Evolutionary conservation across 371 early-diverging fungal genomes (phyloP).

Genomic region (Syncephalastrum contaminatum): DNA sequence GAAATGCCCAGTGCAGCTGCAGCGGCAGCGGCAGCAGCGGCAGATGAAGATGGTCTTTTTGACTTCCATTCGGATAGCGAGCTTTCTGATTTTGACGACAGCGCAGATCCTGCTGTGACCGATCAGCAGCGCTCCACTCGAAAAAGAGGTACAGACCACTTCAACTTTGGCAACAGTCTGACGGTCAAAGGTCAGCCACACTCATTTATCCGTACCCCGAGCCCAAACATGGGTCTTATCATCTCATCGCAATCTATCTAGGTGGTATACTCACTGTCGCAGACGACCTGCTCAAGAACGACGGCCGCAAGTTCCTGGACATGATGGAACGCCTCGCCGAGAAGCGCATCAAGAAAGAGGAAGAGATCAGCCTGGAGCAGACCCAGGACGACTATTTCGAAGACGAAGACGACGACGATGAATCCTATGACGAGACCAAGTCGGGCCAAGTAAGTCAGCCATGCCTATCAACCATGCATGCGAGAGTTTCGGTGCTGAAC

Average conservation of each 20-base stretch:
- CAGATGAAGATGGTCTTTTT: slow-evolving; percentile 25
- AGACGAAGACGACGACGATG: slow-evolving; percentile 61
- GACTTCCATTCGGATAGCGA: slow-evolving; percentile 49
- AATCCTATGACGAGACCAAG: slow-evolving; percentile 47
- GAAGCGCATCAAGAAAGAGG: slow-evolving; percentile 77
- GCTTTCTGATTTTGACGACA: slow-evolving; percentile 42
- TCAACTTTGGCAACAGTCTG: slow-evolving; percentile 69
- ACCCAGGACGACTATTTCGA: slow-evolving; percentile 37
- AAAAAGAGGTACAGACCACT: slow-evolving; percentile 16
- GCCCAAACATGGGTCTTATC: neutral
- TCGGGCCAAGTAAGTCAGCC: neutral
- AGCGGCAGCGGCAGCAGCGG: slow-evolving; percentile 4
- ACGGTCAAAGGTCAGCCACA: slow-evolving; percentile 65
- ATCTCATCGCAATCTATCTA: slow-evolving; percentile 10
- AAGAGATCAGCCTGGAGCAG: slow-evolving; percentile 42
- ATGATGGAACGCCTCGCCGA: slow-evolving; percentile 95
- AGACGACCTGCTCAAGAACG: slow-evolving; percentile 88
- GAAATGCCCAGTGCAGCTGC: neutral
- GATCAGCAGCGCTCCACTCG: slow-evolving; percentile 8
- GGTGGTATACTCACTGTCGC: slow-evolving; percentile 87
- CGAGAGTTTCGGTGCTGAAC: neutral
- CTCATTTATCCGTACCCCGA: neutral
- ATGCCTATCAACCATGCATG: neutral
- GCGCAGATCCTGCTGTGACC: slow-evolving; percentile 28
- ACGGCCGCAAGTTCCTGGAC: slow-evolving; percentile 90